These are phyloP conservation scores for Ceratocystis colombiana DNA, from an alignment of 2,329 filamentous ascomycete genomes.

Conservation along the genomic window DNA sequence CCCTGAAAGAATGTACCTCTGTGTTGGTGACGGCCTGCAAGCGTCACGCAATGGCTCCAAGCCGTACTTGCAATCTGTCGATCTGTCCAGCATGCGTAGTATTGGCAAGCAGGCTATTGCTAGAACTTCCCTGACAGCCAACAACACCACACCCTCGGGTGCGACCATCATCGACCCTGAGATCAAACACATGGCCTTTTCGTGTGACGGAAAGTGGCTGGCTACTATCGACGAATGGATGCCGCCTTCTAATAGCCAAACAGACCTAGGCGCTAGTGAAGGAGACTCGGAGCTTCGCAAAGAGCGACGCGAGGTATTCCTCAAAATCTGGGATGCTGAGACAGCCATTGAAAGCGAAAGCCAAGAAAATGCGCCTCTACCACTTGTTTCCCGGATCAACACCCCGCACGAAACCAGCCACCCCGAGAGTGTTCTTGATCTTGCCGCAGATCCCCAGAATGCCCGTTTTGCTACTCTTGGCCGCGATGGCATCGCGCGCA, in stretches of 20 bases:
- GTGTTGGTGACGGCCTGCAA: slow-evolving; percentile 53
- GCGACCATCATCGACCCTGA: slow-evolving; percentile 65
- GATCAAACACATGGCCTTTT: slow-evolving; percentile 64
- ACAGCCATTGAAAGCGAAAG: slow-evolving; percentile 31
- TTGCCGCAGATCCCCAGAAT: slow-evolving; percentile 59
- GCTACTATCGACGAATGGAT: slow-evolving; percentile 88
- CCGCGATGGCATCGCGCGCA: slow-evolving; percentile 62
- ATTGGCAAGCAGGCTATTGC: slow-evolving; percentile 80
- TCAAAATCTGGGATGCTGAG: slow-evolving; percentile 74
- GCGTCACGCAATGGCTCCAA: slow-evolving; percentile 43
- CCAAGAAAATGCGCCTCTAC: slow-evolving; percentile 47
- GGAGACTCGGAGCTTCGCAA: slow-evolving; percentile 39
- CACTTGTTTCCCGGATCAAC: slow-evolving; percentile 73
- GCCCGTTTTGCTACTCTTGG: slow-evolving; percentile 77
- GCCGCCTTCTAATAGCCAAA: slow-evolving; percentile 59
- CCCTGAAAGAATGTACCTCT: slow-evolving; percentile 55
- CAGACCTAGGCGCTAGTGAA: slow-evolving; percentile 34
- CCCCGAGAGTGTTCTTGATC: slow-evolving; percentile 55
- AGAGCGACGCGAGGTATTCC: slow-evolving; percentile 58
- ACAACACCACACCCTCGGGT: slow-evolving; percentile 59
- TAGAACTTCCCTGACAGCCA: slow-evolving; percentile 73
- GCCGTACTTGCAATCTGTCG: slow-evolving; percentile 69
- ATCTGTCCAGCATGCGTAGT: slow-evolving; percentile 67
- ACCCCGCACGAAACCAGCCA: slow-evolving; percentile 58
- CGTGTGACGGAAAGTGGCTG: slow-evolving; percentile 75